Conservation (phyloP, 2,329 filamentous ascomycete genomes). For the Phoma sp. region DNA sequence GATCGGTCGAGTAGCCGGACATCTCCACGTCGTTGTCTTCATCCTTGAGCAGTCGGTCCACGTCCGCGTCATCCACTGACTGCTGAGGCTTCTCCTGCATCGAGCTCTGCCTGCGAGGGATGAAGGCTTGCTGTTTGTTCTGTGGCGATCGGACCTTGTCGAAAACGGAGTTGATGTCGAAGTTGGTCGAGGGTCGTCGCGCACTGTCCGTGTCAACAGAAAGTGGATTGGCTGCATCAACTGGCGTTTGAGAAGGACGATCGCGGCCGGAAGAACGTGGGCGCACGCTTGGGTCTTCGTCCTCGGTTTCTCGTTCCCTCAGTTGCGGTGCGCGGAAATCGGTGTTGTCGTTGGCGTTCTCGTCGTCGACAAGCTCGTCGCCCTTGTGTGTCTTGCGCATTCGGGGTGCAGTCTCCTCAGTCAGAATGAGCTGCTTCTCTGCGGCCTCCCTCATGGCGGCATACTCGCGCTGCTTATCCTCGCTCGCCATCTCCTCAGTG, state of each 20-base stretch:
- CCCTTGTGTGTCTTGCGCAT: slow-evolving; percentile 93
- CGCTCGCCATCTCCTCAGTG: slow-evolving; percentile 87
- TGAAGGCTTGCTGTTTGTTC: slow-evolving; percentile 54
- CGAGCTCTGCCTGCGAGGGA: slow-evolving; percentile 59
- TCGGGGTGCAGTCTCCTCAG: slow-evolving; percentile 73
- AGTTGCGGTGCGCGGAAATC: slow-evolving; percentile 38
- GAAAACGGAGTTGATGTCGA: slow-evolving; percentile 87
- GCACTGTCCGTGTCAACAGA: slow-evolving; percentile 47
- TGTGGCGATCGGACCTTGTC: slow-evolving; percentile 80
- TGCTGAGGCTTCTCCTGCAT: slow-evolving; percentile 55
- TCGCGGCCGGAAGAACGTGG: slow-evolving; percentile 22
- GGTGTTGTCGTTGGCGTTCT: slow-evolving; percentile 49
- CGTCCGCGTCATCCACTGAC: slow-evolving; percentile 80
- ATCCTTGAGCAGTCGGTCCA: slow-evolving; percentile 85
- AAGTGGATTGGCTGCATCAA: slow-evolving; percentile 32
- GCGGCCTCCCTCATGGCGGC: slow-evolving; percentile 78
- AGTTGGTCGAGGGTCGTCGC: slow-evolving; percentile 66
- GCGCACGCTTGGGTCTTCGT: slow-evolving; percentile 30
- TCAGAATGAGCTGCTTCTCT: slow-evolving; percentile 84
- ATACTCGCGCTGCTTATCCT: slow-evolving; percentile 80
- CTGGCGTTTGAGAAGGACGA: slow-evolving; percentile 29
- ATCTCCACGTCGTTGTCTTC: slow-evolving; percentile 80
- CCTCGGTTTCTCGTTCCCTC: slow-evolving; percentile 33
- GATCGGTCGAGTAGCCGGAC: slow-evolving; percentile 74
- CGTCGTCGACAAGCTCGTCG: slow-evolving; percentile 85